These are phyloP conservation scores for Serpula lacrymans DNA, from an alignment of 768 basidiomycete genomes.

Conservation along the genomic window DNA sequence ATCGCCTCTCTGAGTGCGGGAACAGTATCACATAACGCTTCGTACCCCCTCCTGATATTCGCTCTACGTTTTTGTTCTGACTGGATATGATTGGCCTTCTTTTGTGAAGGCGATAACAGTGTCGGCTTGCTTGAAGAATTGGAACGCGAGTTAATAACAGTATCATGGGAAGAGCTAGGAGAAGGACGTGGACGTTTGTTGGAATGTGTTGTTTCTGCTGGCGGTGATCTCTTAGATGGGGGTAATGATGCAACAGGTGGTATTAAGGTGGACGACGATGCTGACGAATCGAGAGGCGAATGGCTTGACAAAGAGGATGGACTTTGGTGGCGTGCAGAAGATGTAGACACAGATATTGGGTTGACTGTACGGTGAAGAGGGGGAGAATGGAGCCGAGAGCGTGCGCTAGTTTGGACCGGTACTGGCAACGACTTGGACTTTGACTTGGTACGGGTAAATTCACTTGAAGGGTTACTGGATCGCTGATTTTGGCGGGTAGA, in stretches of 20 bases:
- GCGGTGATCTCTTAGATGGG: conserved; percentile 24
- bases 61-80: conserved; percentile 92
- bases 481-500: conserved; percentile 18
- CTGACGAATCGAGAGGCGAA: conserved; percentile 18
- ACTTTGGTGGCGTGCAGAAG: conserved; percentile 10
- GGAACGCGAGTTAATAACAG: conserved; percentile 6
- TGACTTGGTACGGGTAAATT: too few relatives aligned
- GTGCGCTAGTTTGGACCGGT: too few relatives aligned
- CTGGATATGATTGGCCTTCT: conserved; percentile 92
- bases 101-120: conserved; percentile 78
- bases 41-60: conserved; percentile 87
- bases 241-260: conserved; percentile 5
- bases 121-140: conserved; percentile 25
- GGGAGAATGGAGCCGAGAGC: conserved; percentile 9
- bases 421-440: too few relatives aligned
- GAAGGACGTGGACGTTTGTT: conserved; percentile 32
- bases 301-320: conserved; percentile 23
- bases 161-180: conserved; percentile 13
- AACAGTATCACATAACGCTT: conserved; percentile 79
- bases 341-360: conserved; percentile 7
- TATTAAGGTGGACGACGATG: conserved; percentile 10
- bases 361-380: conserved; percentile 15
- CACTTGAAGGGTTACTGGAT: conserved; percentile 3
- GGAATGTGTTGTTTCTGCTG: conserved; percentile 16
- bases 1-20: conserved; percentile 83